Evolutionary conservation across 2,329 filamentous ascomycete genomes (phyloP), one percentile per base, ranked within the genome.

Genomic region (Xylariales sp.): DNA sequence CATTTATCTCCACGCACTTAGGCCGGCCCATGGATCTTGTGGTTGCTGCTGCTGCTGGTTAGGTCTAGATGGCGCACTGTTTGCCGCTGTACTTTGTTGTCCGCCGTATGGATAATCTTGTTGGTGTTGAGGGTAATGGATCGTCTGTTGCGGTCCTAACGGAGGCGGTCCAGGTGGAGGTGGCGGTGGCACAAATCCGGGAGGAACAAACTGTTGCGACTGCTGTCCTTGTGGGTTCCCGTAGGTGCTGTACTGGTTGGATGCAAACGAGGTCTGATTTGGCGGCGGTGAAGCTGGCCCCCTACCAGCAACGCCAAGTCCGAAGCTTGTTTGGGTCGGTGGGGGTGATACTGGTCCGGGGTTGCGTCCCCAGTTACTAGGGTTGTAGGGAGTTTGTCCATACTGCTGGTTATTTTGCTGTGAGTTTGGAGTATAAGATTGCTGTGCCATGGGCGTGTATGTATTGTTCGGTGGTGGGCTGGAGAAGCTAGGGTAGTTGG

Each of bases 101-200:
- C 65, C 67, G 5, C 72, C 75, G 41, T 74, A 71, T 68, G 69
- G 77, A 58, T 74, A 79, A 55, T 78, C 72, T 52, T 76, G 72
- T 50, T 77, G 72, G 62, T 77, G 78, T 52, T 78, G 77, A 36
- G 77, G 66, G 70, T 88, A 87, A 70, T 89, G 85, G 34, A 88
- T 85, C 9, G 87, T 90, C 77, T 90, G 88, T 75, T 90, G 87
- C 39, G 87, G 86, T 3, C 87, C 87, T 71, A 90, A 75, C 1
- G 88, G 88, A 7, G 88, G 88, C 3, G 88, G 88, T 0, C 87
- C 88, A 0, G 88, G 89, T 1, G 88, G 88, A 1, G 88, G 89
- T 6, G 89, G 88, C 3, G 89, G 89, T 4, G 87, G 88, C 45
- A 90, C 85, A 69, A 89, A 89, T 3, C 87, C 87, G 0, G 82